A percentile compares a stretch with the other conserved stretches of the same genome.
phyloP scores from a whole-genome alignment of 2,329 filamentous ascomycete genomes.

The Sporothrix phasma region DNA sequence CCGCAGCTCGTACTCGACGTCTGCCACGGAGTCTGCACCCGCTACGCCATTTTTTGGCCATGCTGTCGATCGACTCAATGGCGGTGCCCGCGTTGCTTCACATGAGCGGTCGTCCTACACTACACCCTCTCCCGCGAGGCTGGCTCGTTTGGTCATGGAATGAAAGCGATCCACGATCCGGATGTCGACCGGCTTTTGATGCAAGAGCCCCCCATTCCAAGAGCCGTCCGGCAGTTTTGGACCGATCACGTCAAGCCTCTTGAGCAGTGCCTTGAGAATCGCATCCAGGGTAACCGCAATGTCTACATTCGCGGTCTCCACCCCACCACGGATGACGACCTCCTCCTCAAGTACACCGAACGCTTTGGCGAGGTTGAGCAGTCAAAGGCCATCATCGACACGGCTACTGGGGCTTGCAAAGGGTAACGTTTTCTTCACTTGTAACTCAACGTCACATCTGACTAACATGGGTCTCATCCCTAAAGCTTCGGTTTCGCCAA shows the following conservation, averaged over 20 bases:
- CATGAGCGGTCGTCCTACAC: slow-evolving; percentile 54
- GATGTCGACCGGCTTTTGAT: slow-evolving; percentile 56
- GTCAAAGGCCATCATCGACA: slow-evolving; percentile 97
- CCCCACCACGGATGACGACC: slow-evolving; percentile 87
- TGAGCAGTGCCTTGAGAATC: slow-evolving; percentile 89
- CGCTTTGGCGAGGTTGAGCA: slow-evolving; percentile 92
- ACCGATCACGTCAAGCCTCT: slow-evolving; percentile 82
- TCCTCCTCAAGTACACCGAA: slow-evolving; percentile 69
- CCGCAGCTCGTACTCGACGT: slow-evolving; percentile 56
- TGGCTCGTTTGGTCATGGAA: slow-evolving; percentile 25
- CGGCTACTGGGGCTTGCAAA: slow-evolving; percentile 87
- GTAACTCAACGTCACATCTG: neutral
- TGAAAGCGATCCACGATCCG: slow-evolving; percentile 37
- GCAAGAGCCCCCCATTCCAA: slow-evolving; percentile 73
- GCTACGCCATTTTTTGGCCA: slow-evolving; percentile 56
- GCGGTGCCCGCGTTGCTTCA: slow-evolving; percentile 44
- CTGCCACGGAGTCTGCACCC: slow-evolving; percentile 49
- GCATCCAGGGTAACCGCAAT: slow-evolving; percentile 84
- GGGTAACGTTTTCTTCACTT: slow-evolving; percentile 51
- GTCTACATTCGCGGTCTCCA: slow-evolving; percentile 96
- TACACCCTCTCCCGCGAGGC: slow-evolving; percentile 55
- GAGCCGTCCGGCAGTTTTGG: slow-evolving; percentile 79
- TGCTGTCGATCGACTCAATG: slow-evolving; percentile 48
- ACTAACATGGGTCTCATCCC: neutral
- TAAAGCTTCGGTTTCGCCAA: slow-evolving; percentile 92